phyloP scores from a whole-genome alignment of 768 basidiomycete genomes.

The Udeniomyces megalosporus region DNA sequence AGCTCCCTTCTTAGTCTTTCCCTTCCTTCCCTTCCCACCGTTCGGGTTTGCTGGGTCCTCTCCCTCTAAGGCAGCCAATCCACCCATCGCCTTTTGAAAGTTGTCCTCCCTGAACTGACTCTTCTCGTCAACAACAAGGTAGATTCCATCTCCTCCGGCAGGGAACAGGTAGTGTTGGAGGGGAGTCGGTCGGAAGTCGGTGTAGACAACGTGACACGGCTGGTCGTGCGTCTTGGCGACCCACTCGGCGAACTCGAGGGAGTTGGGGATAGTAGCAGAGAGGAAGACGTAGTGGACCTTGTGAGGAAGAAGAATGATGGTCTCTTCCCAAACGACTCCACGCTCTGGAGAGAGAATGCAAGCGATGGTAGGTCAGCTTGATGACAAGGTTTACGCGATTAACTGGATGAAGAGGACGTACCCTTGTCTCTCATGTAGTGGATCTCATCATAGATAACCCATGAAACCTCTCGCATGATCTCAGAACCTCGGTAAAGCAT shows the following conservation, averaged over 20 bases:
- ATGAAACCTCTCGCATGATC: conserved; percentile 99
- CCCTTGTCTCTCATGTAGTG: conserved; percentile 98
- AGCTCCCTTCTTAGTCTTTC: conserved; percentile 75
- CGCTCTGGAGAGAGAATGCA: conserved; percentile 41
- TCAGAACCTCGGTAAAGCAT: conserved; percentile 98
- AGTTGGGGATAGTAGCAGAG: conserved; percentile 97
- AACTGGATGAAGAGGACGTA: conserved; percentile 14
- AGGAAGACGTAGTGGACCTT: conserved; percentile 95
- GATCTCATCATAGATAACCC: conserved; percentile 99
- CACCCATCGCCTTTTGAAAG: conserved; percentile 94
- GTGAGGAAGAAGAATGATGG: conserved; percentile 91
- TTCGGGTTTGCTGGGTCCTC: conserved; percentile 41
- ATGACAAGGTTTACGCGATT: not conserved
- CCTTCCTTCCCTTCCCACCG: conserved; percentile 39
- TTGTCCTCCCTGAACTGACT: conserved; percentile 93
- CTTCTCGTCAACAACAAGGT: conserved; percentile 96
- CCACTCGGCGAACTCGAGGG: conserved; percentile 99
- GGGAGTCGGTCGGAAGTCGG: conserved; percentile 95
- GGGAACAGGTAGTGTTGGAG: conserved; percentile 97
- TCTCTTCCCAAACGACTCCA: conserved; percentile 92
- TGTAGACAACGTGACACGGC: conserved; percentile 97
- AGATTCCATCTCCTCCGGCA: conserved; percentile 88
- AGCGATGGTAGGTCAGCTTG: not conserved
- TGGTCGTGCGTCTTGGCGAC: conserved; percentile 93
- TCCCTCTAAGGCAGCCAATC: conserved; percentile 62